Evolutionary conservation across 2,329 filamentous ascomycete genomes (phyloP).

Genomic region (Aspergillus ibericus): DNA sequence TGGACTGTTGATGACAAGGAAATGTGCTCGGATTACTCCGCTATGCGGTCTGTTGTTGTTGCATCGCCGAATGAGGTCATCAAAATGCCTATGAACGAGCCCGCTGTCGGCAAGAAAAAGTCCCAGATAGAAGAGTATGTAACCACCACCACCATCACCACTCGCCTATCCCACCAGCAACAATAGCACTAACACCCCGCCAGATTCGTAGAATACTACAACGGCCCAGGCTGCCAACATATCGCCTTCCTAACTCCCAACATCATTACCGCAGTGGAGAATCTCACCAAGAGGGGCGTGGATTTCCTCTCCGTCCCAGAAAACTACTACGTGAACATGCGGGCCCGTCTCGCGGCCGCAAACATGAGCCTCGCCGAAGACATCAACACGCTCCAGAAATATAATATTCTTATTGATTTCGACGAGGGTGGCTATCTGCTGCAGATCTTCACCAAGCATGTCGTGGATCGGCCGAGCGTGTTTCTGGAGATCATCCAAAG

Average conservation of each 20-base stretch:
- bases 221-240: slow-evolving; percentile 83
- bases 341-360: slow-evolving; percentile 63
- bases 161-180: neutral
- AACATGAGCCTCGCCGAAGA: slow-evolving; percentile 67
- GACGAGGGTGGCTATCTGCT: slow-evolving; percentile 82
- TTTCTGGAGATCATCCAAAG: slow-evolving; percentile 93
- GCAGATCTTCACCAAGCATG: slow-evolving; percentile 73
- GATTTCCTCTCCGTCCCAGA: slow-evolving; percentile 82
- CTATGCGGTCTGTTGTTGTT: slow-evolving; percentile 84
- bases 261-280: slow-evolving; percentile 71
- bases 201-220: slow-evolving; percentile 71
- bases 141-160: no score
- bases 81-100: slow-evolving; percentile 98
- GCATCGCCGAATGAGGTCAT: slow-evolving; percentile 75
- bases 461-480: slow-evolving; percentile 87
- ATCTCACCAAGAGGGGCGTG: slow-evolving; percentile 74
- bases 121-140: slow-evolving; percentile 84
- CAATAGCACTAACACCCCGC: neutral
- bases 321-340: slow-evolving; percentile 76
- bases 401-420: slow-evolving; percentile 89
- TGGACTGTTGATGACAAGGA: slow-evolving; percentile 89
- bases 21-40: slow-evolving; percentile 86
- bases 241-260: slow-evolving; percentile 76
- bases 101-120: slow-evolving; percentile 78
- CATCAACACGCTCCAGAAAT: slow-evolving; percentile 68